These are phyloP conservation scores for Sporisorium scitamineum DNA, from an alignment of 1,284 basidiomycete species.

Conservation along the genomic window DNA sequence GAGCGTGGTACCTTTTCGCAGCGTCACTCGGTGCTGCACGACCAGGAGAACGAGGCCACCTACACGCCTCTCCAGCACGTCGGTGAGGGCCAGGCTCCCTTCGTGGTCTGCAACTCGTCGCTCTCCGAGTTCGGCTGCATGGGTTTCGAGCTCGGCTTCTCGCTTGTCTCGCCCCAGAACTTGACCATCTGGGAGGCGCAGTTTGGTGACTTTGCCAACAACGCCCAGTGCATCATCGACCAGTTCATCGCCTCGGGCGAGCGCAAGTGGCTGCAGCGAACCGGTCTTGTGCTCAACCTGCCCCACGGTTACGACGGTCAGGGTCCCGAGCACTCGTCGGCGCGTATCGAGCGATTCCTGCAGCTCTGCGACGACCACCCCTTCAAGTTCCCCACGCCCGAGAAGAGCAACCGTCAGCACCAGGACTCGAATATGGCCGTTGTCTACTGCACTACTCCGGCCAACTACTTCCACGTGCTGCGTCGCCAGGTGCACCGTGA, in stretches of 20 bases:
- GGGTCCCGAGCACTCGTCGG: constrained; percentile 98
- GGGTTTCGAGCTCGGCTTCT: constrained; percentile 98
- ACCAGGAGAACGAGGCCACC: constrained; percentile 91
- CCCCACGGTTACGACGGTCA: constrained; percentile 97
- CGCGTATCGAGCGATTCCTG: constrained; percentile 94
- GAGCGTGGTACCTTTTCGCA: constrained; percentile 99
- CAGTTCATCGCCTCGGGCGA: constrained; percentile 99
- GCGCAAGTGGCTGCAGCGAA: constrained; percentile 97
- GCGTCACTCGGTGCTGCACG: constrained; percentile 95
- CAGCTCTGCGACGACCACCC: constrained; percentile 99
- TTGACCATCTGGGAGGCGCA: constrained; percentile 98
- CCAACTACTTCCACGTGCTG: constrained; percentile 70
- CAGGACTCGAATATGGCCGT: constrained; percentile 99
- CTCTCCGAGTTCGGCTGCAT: constrained; percentile 95
- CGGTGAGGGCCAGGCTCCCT: constrained; percentile 85
- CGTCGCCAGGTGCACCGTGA: constrained; percentile 69
- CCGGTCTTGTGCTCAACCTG: constrained; percentile 89
- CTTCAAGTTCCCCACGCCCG: constrained; percentile 84
- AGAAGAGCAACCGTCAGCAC: constrained; percentile 93
- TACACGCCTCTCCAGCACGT: constrained; percentile 92
- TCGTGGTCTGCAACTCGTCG: constrained; percentile 96
- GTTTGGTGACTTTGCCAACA: constrained; percentile 88
- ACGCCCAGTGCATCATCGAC: constrained; percentile 96
- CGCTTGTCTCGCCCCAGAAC: constrained; percentile 92
- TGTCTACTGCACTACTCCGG: constrained; percentile 82